phyloP scores from a whole-genome alignment of 192 early-diverging fungal genomes.

The Obelidium mucronatum region DNA sequence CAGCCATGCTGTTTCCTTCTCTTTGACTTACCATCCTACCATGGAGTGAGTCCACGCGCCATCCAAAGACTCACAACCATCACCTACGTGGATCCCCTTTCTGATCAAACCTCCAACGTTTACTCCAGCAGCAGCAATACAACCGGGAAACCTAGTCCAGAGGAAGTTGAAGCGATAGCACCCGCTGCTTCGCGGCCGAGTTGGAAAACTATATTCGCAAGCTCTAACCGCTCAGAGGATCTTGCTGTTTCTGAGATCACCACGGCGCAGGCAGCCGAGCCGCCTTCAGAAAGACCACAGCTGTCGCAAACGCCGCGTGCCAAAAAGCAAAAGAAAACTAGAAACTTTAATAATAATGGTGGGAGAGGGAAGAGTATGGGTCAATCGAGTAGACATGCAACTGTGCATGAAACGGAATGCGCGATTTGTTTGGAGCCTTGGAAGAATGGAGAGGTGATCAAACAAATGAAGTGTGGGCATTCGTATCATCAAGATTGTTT shows the following conservation, averaged over 20 bases:
- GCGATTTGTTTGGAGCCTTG: constrained; percentile 29
- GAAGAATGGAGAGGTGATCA: constrained; percentile 23
- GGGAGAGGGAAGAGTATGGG: too few species aligned
- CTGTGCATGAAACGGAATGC: constrained; percentile 27
- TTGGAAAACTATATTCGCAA: too few species aligned
- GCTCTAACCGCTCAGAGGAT: too few species aligned
- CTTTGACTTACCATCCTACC: constrained; percentile 23
- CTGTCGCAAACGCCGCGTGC: too few species aligned
- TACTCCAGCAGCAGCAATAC: neutral
- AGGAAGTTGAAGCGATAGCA: too few species aligned
- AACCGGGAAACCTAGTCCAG: too few species aligned
- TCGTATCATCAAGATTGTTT: constrained; percentile 23
- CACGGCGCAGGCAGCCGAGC: too few species aligned
- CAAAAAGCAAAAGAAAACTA: too few species aligned
- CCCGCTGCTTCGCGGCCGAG: too few species aligned
- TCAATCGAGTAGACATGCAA: neutral
- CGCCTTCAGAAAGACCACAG: too few species aligned
- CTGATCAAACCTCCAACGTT: neutral
- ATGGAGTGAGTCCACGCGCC: constrained; percentile 3
- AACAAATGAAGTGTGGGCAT: constrained; percentile 22
- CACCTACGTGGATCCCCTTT: constrained; percentile 10
- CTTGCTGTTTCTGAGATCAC: too few species aligned
- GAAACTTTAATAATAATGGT: too few species aligned
- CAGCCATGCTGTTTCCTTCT: constrained; percentile 27
- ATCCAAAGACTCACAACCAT: constrained; percentile 21